A percentile compares a stretch with the other conserved stretches of the same genome.
Evolutionary conservation across 2,329 filamentous ascomycete genomes (phyloP).

Genomic region (Volutella citrinella): DNA sequence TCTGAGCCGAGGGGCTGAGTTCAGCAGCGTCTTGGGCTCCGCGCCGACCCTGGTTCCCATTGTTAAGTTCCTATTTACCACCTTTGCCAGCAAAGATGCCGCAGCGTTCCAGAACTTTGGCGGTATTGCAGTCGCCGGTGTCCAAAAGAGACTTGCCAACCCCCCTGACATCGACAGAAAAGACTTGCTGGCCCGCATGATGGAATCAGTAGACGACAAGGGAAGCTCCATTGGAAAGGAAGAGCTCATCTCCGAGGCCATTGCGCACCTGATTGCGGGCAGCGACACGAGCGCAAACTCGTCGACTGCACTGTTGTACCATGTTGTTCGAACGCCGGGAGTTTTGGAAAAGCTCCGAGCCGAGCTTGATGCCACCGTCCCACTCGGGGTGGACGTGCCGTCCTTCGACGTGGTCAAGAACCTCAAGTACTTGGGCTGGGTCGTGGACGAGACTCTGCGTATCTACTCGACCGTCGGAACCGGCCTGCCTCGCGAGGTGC

Average conservation of each 20-base stretch:
- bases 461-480: conserved; percentile 84
- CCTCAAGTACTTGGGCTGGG: conserved; percentile 70
- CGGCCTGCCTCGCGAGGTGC: conserved; percentile 75
- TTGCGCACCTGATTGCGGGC: conserved; percentile 83
- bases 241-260: conserved; percentile 82
- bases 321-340: conserved; percentile 65
- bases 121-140: conserved; percentile 82
- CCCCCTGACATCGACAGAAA: conserved; percentile 62
- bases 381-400: conserved; percentile 60
- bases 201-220: conserved; percentile 80
- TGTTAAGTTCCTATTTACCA: conserved; percentile 75
- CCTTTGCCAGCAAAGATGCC: conserved; percentile 75
- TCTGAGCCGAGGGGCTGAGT: conserved; percentile 82
- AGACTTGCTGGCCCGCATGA: conserved; percentile 78
- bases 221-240: conserved; percentile 72
- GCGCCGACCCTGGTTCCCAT: conserved; percentile 73
- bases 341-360: conserved; percentile 69
- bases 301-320: conserved; percentile 79
- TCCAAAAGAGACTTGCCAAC: conserved; percentile 68
- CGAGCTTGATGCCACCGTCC: conserved; percentile 72
- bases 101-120: conserved; percentile 75
- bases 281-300: conserved; percentile 77
- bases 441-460: conserved; percentile 81
- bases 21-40: conserved; percentile 76
- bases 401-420: conserved; percentile 70